Conservation (phyloP, 805 yeast species). For the Candida andamanensis region DNA sequence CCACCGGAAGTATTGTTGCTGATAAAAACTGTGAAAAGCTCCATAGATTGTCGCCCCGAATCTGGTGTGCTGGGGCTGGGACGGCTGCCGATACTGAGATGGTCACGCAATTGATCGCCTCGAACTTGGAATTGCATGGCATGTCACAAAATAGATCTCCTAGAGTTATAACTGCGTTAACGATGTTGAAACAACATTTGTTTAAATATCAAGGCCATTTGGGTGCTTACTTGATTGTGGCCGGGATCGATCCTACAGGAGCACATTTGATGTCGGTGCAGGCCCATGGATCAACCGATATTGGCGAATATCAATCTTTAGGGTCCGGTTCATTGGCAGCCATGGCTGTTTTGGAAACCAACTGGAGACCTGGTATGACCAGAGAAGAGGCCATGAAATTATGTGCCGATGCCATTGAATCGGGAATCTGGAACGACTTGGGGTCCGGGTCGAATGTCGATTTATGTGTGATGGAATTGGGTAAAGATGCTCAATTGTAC, state of each 20-base stretch:
- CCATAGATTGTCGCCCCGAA: slow-evolving; percentile 81
- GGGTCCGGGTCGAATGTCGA: slow-evolving; percentile 99
- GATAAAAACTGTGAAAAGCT: slow-evolving; percentile 97
- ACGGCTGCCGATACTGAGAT: slow-evolving; percentile 99
- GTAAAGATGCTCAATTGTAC: slow-evolving; percentile 76
- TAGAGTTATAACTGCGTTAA: slow-evolving; percentile 88
- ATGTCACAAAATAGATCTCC: slow-evolving; percentile 82
- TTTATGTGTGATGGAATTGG: slow-evolving; percentile 92
- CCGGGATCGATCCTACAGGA: slow-evolving; percentile 96
- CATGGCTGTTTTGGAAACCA: slow-evolving; percentile 91
- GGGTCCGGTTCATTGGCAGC: slow-evolving; percentile 99
- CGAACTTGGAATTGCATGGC: slow-evolving; percentile 87
- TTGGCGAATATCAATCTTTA: slow-evolving; percentile 85
- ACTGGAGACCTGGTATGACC: slow-evolving; percentile 74
- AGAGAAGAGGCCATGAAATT: slow-evolving; percentile 88
- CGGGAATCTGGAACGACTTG: slow-evolving; percentile 98
- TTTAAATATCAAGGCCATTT: slow-evolving; percentile 96
- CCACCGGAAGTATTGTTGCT: slow-evolving; percentile 93
- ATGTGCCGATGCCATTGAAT: slow-evolving; percentile 89
- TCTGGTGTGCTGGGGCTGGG: slow-evolving; percentile 99
- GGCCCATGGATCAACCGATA: slow-evolving; percentile 97
- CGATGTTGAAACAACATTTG: slow-evolving; percentile 89
- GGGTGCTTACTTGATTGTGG: slow-evolving; percentile 97
- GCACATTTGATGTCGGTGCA: slow-evolving; percentile 89
- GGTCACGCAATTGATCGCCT: slow-evolving; percentile 89